Conservation (phyloP, 495 filamentous ascomycete genomes). For the Penicillium soppii region DNA sequence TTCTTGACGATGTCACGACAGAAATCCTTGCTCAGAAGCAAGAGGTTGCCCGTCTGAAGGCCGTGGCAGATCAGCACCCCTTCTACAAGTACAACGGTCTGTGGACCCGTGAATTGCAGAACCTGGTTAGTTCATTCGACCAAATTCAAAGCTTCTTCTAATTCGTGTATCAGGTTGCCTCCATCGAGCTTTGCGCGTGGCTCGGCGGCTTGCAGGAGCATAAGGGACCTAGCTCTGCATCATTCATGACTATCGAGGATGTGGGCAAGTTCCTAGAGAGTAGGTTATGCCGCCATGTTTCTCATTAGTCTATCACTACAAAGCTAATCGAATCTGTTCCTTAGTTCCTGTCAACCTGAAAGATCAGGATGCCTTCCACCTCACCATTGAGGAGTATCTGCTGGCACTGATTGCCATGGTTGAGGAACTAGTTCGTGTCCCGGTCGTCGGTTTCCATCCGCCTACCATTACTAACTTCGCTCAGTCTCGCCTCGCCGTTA, state of each 20-base stretch:
- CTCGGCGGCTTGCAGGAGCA: slow-evolving; percentile 60
- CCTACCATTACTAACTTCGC: slow-evolving; percentile 1
- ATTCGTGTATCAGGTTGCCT: slow-evolving; percentile 47
- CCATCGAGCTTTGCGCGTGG: slow-evolving; percentile 74
- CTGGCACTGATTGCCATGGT: slow-evolving; percentile 80
- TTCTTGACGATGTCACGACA: slow-evolving; percentile 41
- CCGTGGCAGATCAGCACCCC: slow-evolving; percentile 75
- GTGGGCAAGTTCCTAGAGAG: slow-evolving; percentile 74
- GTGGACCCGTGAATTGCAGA: slow-evolving; percentile 85
- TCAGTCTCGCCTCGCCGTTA: slow-evolving; percentile 84
- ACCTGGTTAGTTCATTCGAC: slow-evolving; percentile 51
- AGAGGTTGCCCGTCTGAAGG: slow-evolving; percentile 54
- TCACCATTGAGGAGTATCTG: slow-evolving; percentile 96
- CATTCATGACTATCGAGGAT: slow-evolving; percentile 83
- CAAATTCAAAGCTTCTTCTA: slow-evolving; percentile 4
- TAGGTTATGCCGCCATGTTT: slow-evolving; percentile 32
- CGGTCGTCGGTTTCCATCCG: neutral
- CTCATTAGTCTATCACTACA: no score
- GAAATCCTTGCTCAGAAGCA: slow-evolving; percentile 45
- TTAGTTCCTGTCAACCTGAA: slow-evolving; percentile 95
- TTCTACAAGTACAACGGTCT: slow-evolving; percentile 94
- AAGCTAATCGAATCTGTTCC: neutral
- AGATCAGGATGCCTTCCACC: slow-evolving; percentile 83
- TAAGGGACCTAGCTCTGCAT: slow-evolving; percentile 36
- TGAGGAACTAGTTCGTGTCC: slow-evolving; percentile 70